Evolutionary conservation across 148 eudicot genomes (phyloP).

Genomic region (Dianthus caryophyllus): DNA sequence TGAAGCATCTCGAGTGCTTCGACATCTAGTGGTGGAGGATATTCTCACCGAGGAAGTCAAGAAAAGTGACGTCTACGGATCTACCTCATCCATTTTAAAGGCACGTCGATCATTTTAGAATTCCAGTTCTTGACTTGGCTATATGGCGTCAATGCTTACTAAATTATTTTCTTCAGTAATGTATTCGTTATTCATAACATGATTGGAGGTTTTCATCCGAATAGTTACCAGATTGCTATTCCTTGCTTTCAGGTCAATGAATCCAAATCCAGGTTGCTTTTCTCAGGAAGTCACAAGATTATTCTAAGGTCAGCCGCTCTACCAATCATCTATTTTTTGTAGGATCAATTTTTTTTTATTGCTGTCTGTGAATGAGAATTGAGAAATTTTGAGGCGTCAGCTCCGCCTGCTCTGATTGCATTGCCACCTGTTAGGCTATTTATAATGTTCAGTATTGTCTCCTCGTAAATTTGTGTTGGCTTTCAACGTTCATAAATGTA

Average conservation of each 20-base stretch:
- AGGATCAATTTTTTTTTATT: not conserved
- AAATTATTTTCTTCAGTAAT: not conserved
- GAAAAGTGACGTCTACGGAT: constrained; percentile 89
- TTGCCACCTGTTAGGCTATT: not conserved
- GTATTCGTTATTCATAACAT: not conserved
- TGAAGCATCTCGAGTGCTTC: constrained; percentile 87
- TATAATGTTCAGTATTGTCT: not conserved
- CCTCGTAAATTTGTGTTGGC: not conserved
- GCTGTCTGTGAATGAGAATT: no score
- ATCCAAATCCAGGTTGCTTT: constrained; percentile 38
- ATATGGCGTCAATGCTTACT: not conserved
- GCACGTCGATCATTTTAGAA: constrained; percentile 27
- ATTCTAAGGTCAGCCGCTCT: constrained; percentile 52
- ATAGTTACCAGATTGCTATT: not conserved
- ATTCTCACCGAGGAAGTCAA: constrained; percentile 80
- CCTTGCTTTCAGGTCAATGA: constrained; percentile 62
- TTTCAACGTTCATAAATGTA: not conserved
- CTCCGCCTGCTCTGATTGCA: not conserved
- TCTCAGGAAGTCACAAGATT: constrained; percentile 47
- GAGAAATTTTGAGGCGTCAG: not conserved
- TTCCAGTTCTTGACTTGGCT: not conserved
- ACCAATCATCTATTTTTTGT: not conserved
- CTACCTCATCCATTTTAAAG: constrained; percentile 77
- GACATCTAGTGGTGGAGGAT: constrained; percentile 81
- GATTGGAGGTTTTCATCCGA: constrained; percentile 3